These are phyloP conservation scores for Barnettozyma californica DNA, from an alignment of 805 yeast genomes.

Conservation along the genomic window DNA sequence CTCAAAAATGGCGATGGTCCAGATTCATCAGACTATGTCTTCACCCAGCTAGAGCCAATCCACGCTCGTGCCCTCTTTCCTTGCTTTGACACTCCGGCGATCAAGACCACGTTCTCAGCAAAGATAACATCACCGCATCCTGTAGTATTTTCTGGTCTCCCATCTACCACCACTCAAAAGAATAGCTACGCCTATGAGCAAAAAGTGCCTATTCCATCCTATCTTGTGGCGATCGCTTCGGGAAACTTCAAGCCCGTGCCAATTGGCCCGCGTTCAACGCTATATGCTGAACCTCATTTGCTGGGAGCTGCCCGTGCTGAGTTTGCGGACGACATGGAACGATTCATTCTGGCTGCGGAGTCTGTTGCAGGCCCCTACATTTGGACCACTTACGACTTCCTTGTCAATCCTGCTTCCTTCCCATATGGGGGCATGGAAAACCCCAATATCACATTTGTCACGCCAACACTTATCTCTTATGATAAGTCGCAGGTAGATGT, in stretches of 20 bases:
- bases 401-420: slow-evolving; percentile 69
- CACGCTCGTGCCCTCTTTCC: slow-evolving; percentile 88
- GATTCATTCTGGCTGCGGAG: slow-evolving; percentile 75
- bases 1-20: slow-evolving; percentile 44
- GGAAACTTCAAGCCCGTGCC: slow-evolving; percentile 65
- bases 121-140: slow-evolving; percentile 58
- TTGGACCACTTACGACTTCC: slow-evolving; percentile 78
- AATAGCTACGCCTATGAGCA: slow-evolving; percentile 52
- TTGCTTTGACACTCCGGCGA: slow-evolving; percentile 85
- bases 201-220: slow-evolving; percentile 80
- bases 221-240: slow-evolving; percentile 77
- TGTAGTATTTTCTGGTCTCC: slow-evolving; percentile 69
- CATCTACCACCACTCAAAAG: slow-evolving; percentile 14
- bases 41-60: slow-evolving; percentile 88
- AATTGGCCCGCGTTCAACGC: slow-evolving; percentile 84
- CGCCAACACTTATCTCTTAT: slow-evolving; percentile 82
- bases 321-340: slow-evolving; percentile 75
- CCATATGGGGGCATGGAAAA: slow-evolving; percentile 97
- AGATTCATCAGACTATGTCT: slow-evolving; percentile 49
- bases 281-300: slow-evolving; percentile 70
- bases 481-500: slow-evolving; percentile 85
- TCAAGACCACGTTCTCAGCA: slow-evolving; percentile 61
- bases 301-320: slow-evolving; percentile 70
- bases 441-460: slow-evolving; percentile 85
- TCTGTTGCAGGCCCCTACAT: slow-evolving; percentile 70